These are phyloP conservation scores for Brassica balearica DNA, from an alignment of 441 rosid genomes.

Conservation along the genomic window DNA sequence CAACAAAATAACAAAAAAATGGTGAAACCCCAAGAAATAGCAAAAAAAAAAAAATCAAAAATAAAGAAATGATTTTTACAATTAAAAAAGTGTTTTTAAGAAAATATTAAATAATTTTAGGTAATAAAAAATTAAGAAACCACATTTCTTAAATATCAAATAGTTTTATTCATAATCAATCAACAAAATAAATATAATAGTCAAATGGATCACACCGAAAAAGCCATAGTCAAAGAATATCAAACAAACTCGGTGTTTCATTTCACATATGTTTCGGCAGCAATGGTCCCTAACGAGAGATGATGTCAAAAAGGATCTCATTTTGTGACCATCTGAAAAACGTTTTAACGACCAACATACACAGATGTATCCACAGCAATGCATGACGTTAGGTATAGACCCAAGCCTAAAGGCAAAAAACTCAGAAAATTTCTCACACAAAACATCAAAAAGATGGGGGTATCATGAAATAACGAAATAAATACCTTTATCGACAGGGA, in stretches of 20 bases:
- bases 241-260: slow-evolving; percentile 24
- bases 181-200: slow-evolving; percentile 13
- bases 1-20: too few species aligned
- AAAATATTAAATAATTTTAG: too few species aligned
- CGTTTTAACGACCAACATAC: slow-evolving; percentile 26
- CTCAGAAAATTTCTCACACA: slow-evolving; percentile 9
- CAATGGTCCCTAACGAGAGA: background rate
- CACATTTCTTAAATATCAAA: too few species aligned
- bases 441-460: slow-evolving; percentile 17
- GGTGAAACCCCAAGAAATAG: too few species aligned
- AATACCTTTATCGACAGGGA: slow-evolving; percentile 14
- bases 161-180: too few species aligned
- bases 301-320: background rate
- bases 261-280: slow-evolving; percentile 29
- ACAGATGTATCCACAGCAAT: slow-evolving; percentile 10
- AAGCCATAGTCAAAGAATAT: background rate
- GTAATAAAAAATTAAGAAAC: too few species aligned
- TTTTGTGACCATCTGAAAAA: slow-evolving; percentile 37
- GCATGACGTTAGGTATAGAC: background rate
- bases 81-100: too few species aligned
- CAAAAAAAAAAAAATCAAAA: too few species aligned
- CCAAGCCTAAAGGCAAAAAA: slow-evolving; percentile 8
- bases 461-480: background rate
- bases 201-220: slow-evolving; percentile 34
- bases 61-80: too few species aligned